Evolutionary conservation across 148 eudicot species (phyloP), one percentile per base, ranked within the genome.

Genomic region (Rhododendron molle): DNA sequence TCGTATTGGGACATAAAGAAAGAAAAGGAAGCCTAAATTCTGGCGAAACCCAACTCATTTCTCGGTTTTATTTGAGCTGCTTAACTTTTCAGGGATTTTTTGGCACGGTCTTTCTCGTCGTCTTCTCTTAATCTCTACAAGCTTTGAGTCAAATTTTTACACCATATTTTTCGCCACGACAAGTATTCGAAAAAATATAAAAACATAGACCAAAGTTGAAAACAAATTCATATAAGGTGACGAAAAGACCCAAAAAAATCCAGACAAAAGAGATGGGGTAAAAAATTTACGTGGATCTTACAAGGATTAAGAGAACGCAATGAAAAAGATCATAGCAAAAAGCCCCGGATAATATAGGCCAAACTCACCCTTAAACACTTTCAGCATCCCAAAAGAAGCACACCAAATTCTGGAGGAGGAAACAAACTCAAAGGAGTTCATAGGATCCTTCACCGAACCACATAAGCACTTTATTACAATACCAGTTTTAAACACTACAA

Each of bases 401-500:
- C 36, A 49, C 20, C 5, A 80, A 30, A 26, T 28, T 26, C n/a
- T 50, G 82, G 34, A 23, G 80, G 54, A 77, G 12, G 54, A 44
- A 76, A 46, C 34, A 78, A 78, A 78, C 81, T n/a, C 56, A 78
- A 78, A 50, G 65, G 16, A 52, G 65, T 40, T 50, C 26, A 49
- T 16, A 80, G 44, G 65, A 50, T 49, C 3, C 12, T 30, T 26
- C 12, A 26, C 21, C 23, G 21, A 50, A 80, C 30, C 1, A 14
- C 14, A n/a, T 1, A 50, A 5, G 26, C 11, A 49, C 49, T 50
- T 78, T 79, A 77, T 78, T 78, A 80, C 82, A 80, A 52, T 52
- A 52, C 67, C 32, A 83, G 85, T 72, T 83, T 73, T 28, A 72
- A 40, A 58, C 74, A 34, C 50, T n/a, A 49, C 11, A 36, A 83